phyloP scores from a whole-genome alignment of 2,329 filamentous ascomycete species.

The Beauveria sp. region DNA sequence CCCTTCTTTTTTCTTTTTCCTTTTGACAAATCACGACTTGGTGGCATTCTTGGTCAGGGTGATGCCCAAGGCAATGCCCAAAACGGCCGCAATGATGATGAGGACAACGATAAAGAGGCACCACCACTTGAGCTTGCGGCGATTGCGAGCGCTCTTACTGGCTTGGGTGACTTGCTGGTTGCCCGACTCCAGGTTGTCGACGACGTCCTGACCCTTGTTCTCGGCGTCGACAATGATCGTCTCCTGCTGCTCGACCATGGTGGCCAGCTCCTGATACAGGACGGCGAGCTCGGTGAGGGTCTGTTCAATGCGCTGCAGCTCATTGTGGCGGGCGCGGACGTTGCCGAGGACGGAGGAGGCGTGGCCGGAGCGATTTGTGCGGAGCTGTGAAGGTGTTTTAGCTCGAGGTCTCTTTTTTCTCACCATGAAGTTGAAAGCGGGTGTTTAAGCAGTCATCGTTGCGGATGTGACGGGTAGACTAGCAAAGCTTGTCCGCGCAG shows the following conservation, averaged over 20 bases:
- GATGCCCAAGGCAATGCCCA: constrained; percentile 48
- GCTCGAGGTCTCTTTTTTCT: background rate
- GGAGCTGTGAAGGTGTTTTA: constrained; percentile 45
- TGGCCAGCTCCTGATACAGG: constrained; percentile 68
- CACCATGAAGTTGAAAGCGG: too few species aligned
- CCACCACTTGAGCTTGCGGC: constrained; percentile 77
- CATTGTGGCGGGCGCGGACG: constrained; percentile 75
- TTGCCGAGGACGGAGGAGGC: constrained; percentile 67
- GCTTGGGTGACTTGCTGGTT: constrained; percentile 63
- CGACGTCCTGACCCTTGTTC: constrained; percentile 57
- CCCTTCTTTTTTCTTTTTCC: background rate
- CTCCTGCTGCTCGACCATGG: constrained; percentile 67
- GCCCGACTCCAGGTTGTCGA: constrained; percentile 58
- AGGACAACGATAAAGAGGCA: constrained; percentile 55
- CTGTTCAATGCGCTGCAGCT: constrained; percentile 72
- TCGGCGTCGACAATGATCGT: constrained; percentile 54
- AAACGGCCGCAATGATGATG: constrained; percentile 47
- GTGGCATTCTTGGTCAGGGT: constrained; percentile 24
- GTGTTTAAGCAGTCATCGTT: background rate
- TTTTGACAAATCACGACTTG: background rate
- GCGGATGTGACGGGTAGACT: background rate
- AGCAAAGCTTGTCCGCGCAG: background rate
- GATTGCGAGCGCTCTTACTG: constrained; percentile 57
- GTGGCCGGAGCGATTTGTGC: constrained; percentile 65
- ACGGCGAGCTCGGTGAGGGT: constrained; percentile 62